Conservation (phyloP, 352 stramenopile genomes). For the Phytophthora uliginosa region DNA sequence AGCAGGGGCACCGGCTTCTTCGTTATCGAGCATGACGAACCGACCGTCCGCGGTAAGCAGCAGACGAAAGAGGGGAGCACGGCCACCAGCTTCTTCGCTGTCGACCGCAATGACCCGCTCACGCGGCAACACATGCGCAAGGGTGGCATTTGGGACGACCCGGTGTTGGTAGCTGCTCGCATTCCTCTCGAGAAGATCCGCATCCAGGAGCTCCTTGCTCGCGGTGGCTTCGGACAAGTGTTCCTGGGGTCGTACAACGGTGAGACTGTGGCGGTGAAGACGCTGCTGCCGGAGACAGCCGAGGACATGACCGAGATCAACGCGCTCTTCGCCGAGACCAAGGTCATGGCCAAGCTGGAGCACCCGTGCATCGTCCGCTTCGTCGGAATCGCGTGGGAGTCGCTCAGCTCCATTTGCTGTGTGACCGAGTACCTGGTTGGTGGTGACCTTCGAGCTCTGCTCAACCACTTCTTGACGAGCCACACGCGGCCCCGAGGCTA, state of each 20-base stretch:
- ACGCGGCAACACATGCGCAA: conserved; percentile 35
- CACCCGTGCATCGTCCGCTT: conserved; percentile 76
- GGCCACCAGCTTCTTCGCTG: conserved; percentile 13
- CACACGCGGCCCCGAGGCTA: conserved; percentile 43
- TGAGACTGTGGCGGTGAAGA: conserved; percentile 69
- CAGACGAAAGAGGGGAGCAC: conserved; percentile 1
- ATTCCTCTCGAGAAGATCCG: conserved; percentile 60
- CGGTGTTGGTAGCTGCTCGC: conserved; percentile 43
- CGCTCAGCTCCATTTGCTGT: conserved; percentile 49
- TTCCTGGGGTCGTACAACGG: conserved; percentile 55
- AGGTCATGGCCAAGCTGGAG: conserved; percentile 65
- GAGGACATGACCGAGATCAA: conserved; percentile 66
- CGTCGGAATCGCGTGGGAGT: conserved; percentile 72
- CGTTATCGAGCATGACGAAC: background rate
- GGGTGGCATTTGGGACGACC: conserved; percentile 51
- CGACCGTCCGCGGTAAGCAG: conserved; percentile 2
- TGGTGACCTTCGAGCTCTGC: conserved; percentile 51
- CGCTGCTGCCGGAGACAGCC: conserved; percentile 53
- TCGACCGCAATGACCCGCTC: conserved; percentile 30
- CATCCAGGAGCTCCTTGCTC: conserved; percentile 50
- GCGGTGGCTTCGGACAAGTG: conserved; percentile 65
- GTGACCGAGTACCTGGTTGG: conserved; percentile 62
- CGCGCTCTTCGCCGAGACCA: conserved; percentile 61
- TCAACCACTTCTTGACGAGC: conserved; percentile 45
- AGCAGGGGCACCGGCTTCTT: background rate